A percentile compares a stretch with the other conserved stretches of the same genome.
Evolutionary conservation across 177 flowering plant genomes (phyloP).

Genomic region (Vitis hybrid): DNA sequence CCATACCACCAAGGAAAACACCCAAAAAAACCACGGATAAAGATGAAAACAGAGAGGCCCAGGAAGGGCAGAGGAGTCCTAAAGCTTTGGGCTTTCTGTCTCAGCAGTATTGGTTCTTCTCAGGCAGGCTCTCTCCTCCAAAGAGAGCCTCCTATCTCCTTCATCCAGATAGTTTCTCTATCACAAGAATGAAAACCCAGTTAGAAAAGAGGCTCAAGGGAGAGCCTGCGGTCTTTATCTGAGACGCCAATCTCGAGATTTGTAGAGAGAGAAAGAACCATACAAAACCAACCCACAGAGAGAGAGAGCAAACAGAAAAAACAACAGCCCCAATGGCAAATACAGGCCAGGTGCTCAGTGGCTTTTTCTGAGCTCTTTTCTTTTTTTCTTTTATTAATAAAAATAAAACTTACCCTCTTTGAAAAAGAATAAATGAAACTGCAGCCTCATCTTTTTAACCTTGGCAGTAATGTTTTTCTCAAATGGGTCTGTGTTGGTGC

Average conservation of each 20-base stretch:
- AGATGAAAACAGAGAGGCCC: slow-evolving; percentile 1
- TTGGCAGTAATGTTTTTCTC: background rate
- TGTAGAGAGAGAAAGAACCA: slow-evolving; percentile 17
- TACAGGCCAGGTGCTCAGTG: slow-evolving; percentile 11
- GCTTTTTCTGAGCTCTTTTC: background rate
- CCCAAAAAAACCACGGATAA: background rate
- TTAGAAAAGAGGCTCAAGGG: background rate
- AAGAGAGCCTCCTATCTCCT: slow-evolving; percentile 68
- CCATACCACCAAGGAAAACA: slow-evolving; percentile 31
- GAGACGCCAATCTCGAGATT: slow-evolving; percentile 39
- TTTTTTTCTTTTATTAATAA: background rate
- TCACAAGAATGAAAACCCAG: background rate
- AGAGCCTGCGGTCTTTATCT: slow-evolving; percentile 26
- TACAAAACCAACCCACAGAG: slow-evolving; percentile 13
- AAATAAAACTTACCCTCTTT: background rate
- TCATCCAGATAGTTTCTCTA: slow-evolving; percentile 34
- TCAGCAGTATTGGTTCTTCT: slow-evolving; percentile 1
- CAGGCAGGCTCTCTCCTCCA: slow-evolving; percentile 65
- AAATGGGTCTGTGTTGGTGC: background rate
- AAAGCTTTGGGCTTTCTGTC: slow-evolving; percentile 4
- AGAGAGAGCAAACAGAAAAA: slow-evolving; percentile 7
- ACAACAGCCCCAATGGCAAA: slow-evolving; percentile 2
- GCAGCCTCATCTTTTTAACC: background rate
- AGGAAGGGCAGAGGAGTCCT: background rate
- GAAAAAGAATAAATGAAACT: background rate